Base-by-base conservation (phyloP, 2,329 filamentous ascomycete genomes). In the Colletotrichum musicola region DNA sequence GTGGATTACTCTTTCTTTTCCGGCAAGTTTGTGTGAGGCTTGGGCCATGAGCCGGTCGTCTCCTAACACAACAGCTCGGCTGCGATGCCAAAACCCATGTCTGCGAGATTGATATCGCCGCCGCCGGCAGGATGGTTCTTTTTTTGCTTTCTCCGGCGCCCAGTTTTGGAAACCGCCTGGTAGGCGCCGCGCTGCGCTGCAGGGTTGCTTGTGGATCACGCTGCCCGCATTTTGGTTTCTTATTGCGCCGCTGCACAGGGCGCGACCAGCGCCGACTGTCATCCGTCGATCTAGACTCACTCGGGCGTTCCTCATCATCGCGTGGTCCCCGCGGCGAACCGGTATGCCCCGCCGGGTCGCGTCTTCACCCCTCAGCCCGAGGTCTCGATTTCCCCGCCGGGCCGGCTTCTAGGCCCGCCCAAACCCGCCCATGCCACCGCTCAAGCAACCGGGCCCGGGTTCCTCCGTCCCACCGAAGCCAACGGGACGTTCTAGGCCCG, bases 341-440 rank as follows among this genome's bases (percentile, higher is more conserved):
- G 40, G 53, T 22, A 47, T 12, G 22, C 40, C 25, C 61, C 35
- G 35, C 55, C 50, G 50, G 35, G 27, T 50, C 55, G 55, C 62
- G 60, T 30, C 62, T 53, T 55, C 42, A 7, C 46, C 1, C 18
- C 20, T 54, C 25, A 14, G 27, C n/a, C 40, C 30, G 9, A 35
- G 16, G n/a, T 38, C 49, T 54, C 54, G 51, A 53, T 38, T 35
- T 10, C 30, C 30, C 30, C 30, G 30, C 66, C 62, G 62, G 42
- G 30, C 62, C 62, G 62, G 20, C 13, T 46, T 56, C 55, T 46
- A 56, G 66, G 25, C 62, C 66, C 66, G 42, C 25, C 50, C 35
- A 46, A 30, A 59, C 13, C 27, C 66, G 62, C 42, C 35, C 40
- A 55, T 35, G 22, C 44, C 55, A 51, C 22, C 47, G 22, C 14